Percentiles rank a stretch among this genome's conserved stretches.
Conservation (phyloP, 192 early-diverging fungal genomes). For the Geranomyces variabilis region DNA sequence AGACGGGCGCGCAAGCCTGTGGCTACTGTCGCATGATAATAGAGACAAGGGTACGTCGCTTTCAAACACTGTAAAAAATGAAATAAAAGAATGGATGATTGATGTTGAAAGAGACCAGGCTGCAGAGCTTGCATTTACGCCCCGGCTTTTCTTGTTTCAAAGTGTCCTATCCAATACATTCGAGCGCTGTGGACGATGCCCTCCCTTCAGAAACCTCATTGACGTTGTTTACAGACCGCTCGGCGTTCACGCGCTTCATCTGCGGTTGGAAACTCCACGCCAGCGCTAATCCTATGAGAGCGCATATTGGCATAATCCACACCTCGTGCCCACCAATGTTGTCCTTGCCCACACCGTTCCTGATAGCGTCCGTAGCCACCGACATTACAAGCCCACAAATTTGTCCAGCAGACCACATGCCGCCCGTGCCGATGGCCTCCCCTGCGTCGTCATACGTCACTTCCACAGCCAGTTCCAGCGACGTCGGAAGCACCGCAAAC, state of each 20-base stretch:
- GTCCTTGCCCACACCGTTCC: slow-evolving; percentile 1
- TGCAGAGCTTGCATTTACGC: too few relatives aligned
- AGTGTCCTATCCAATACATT: too few relatives aligned
- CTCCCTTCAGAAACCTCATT: too few relatives aligned
- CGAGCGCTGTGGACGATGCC: too few relatives aligned
- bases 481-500: slow-evolving; percentile 23
- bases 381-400: slow-evolving; percentile 11
- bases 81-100: too few relatives aligned
- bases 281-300: neutral
- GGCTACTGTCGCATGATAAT: slow-evolving; percentile 5
- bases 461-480: slow-evolving; percentile 17
- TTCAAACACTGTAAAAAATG: too few relatives aligned
- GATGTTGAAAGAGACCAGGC: too few relatives aligned
- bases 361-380: slow-evolving; percentile 19
- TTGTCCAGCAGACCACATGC: slow-evolving; percentile 21
- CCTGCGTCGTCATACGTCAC: slow-evolving; percentile 16
- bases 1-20: slow-evolving; percentile 8
- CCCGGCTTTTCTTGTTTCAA: too few relatives aligned
- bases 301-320: slow-evolving; percentile 11
- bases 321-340: slow-evolving; percentile 4
- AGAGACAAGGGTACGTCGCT: too few relatives aligned
- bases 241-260: slow-evolving; percentile 3
- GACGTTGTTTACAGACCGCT: neutral
- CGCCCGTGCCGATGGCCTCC: slow-evolving; percentile 19
- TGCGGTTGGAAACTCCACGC: neutral